Conservation (phyloP, 495 filamentous ascomycete species). For the Patellaria atrata region DNA sequence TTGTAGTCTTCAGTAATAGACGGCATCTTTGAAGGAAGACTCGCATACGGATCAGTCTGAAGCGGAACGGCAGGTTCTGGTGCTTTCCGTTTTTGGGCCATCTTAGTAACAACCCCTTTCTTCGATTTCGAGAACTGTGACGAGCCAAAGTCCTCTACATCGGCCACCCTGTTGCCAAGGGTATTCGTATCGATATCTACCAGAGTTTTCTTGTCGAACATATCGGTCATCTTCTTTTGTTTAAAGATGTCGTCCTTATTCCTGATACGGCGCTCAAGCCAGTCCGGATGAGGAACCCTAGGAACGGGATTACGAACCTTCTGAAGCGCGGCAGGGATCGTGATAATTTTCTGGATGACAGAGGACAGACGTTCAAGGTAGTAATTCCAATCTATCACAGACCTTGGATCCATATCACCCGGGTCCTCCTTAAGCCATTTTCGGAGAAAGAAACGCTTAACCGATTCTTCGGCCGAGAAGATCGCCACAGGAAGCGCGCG, state of each 20-base stretch:
- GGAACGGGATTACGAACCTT: constrained; percentile 92
- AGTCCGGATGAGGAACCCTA: constrained; percentile 85
- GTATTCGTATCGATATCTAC: constrained; percentile 59
- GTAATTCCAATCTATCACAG: constrained; percentile 88
- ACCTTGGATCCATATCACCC: constrained; percentile 77
- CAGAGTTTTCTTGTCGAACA: constrained; percentile 64
- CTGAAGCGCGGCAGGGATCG: constrained; percentile 90
- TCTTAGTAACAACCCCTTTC: constrained; percentile 47
- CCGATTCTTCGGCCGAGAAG: constrained; percentile 78
- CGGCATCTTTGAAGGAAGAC: constrained; percentile 75
- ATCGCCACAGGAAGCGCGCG: constrained; percentile 90
- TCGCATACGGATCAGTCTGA: constrained; percentile 64
- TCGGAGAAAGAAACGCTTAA: constrained; percentile 78
- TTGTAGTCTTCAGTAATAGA: constrained; percentile 73
- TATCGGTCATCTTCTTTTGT: constrained; percentile 95
- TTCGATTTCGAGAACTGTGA: constrained; percentile 42
- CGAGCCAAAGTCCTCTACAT: constrained; percentile 76
- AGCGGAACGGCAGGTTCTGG: constrained; percentile 39
- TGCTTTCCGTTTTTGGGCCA: constrained; percentile 71
- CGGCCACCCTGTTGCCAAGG: constrained; percentile 45
- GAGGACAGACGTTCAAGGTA: constrained; percentile 90
- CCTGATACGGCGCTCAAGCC: constrained; percentile 86
- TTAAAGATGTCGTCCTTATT: constrained; percentile 93
- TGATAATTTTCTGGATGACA: constrained; percentile 96
- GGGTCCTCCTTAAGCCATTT: constrained; percentile 96